Evolutionary conservation across 257 asterid species (phyloP).

Genomic region (Solanum pennellii): DNA sequence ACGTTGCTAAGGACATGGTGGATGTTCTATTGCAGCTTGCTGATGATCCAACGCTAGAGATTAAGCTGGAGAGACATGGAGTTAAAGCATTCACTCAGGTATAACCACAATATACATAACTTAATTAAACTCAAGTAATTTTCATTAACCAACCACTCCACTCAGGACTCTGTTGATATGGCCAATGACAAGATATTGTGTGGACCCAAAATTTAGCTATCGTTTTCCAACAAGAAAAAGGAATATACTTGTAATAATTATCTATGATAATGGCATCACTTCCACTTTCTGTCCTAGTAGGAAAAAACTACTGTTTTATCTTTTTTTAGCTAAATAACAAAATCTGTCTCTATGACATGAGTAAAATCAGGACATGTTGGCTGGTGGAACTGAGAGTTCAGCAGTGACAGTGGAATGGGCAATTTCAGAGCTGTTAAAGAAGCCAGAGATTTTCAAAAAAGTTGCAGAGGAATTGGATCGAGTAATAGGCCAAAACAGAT

Average conservation of each 20-base stretch:
- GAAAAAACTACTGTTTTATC: neutral
- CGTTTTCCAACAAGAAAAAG: neutral
- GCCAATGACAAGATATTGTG: neutral
- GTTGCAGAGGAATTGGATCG: constrained; percentile 66
- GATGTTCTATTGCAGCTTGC: constrained; percentile 36
- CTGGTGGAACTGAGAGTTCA: constrained; percentile 89
- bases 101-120: neutral
- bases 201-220: neutral
- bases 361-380: constrained; percentile 44
- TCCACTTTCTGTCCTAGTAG: neutral
- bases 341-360: neutral
- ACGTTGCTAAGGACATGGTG: constrained; percentile 26
- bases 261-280: neutral
- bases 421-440: constrained; percentile 58
- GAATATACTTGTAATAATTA: neutral
- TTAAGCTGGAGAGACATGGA: constrained; percentile 36
- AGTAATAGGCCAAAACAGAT: constrained; percentile 38
- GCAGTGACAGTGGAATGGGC: constrained; percentile 94
- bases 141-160: neutral
- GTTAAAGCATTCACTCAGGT: constrained; percentile 41
- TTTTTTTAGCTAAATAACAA: neutral
- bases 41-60: constrained; percentile 25
- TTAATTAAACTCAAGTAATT: neutral
- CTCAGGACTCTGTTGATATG: neutral
- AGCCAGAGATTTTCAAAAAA: constrained; percentile 41